A percentile compares a stretch with the other conserved stretches of the same genome.
phyloP scores from a whole-genome alignment of 495 filamentous ascomycete species.

The Corynascus novoguineensis region DNA sequence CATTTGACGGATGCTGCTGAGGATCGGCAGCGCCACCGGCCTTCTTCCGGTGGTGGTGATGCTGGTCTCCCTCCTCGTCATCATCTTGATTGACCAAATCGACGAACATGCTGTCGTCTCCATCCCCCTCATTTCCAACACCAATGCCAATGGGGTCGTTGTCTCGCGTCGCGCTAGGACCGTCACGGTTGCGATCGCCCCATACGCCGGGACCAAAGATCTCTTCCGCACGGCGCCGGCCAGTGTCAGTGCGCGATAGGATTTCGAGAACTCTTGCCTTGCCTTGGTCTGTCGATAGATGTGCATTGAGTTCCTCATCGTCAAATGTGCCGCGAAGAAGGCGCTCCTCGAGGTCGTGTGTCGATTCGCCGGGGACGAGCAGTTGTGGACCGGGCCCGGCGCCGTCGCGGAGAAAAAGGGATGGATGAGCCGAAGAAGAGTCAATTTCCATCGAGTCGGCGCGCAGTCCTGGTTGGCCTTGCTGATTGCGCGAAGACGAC shows the following conservation, averaged over 20 bases:
- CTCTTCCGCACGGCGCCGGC: slow-evolving; percentile 37
- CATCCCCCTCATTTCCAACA: slow-evolving; percentile 38
- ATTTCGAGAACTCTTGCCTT: slow-evolving; percentile 37
- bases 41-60: slow-evolving; percentile 10
- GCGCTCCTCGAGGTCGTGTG: slow-evolving; percentile 38
- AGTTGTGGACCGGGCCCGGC: slow-evolving; percentile 32
- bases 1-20: slow-evolving; percentile 1
- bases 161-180: slow-evolving; percentile 7
- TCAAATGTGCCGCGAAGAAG: slow-evolving; percentile 35
- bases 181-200: slow-evolving; percentile 12
- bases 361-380: slow-evolving; percentile 24
- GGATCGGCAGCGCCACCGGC: not conserved
- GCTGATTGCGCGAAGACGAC: slow-evolving; percentile 28
- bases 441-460: slow-evolving; percentile 33
- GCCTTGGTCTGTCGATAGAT: slow-evolving; percentile 27
- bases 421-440: slow-evolving; percentile 25
- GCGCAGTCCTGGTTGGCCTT: slow-evolving; percentile 21
- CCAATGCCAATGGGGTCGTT: slow-evolving; percentile 31
- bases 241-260: slow-evolving; percentile 34
- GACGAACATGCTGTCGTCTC: slow-evolving; percentile 49
- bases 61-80: slow-evolving; percentile 30
- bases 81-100: slow-evolving; percentile 49
- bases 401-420: slow-evolving; percentile 35
- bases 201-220: slow-evolving; percentile 37
- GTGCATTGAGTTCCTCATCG: slow-evolving; percentile 25